Conservation (phyloP, 345 rosid genomes). For the Gynandropsis gynandra region DNA sequence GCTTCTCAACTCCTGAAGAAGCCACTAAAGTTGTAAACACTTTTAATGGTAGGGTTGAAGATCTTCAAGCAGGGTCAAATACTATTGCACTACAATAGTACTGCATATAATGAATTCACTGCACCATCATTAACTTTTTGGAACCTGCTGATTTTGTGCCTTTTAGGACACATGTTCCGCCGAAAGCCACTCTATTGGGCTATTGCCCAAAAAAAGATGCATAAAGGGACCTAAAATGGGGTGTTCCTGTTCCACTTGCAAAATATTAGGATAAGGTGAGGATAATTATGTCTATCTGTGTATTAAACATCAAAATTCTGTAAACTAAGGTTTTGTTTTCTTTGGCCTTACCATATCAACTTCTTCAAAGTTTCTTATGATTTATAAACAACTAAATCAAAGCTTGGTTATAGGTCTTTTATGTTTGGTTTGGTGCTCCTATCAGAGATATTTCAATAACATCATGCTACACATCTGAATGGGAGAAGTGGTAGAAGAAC, state of each 20-base stretch:
- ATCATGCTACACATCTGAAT: slow-evolving; percentile 77
- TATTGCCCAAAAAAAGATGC: slow-evolving; percentile 69
- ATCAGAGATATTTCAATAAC: slow-evolving; percentile 94
- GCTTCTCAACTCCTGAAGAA: slow-evolving; percentile 63
- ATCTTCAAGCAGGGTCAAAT: neutral
- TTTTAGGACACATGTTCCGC: slow-evolving; percentile 50
- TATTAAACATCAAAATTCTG: too few relatives aligned
- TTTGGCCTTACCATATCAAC: too few relatives aligned
- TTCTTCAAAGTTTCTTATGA: neutral
- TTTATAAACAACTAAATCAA: slow-evolving; percentile 11
- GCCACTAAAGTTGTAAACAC: slow-evolving; percentile 48
- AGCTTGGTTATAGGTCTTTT: slow-evolving; percentile 63
- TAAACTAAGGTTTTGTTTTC: too few relatives aligned
- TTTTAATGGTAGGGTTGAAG: slow-evolving; percentile 39
- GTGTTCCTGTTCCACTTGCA: slow-evolving; percentile 95
- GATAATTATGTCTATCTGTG: neutral
- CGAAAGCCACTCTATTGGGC: slow-evolving; percentile 67
- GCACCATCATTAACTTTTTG: neutral
- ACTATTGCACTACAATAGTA: neutral
- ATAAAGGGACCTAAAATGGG: slow-evolving; percentile 99
- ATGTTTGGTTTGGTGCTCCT: slow-evolving; percentile 99
- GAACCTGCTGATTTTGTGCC: neutral
- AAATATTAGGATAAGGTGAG: slow-evolving; percentile 69
- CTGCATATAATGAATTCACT: neutral
- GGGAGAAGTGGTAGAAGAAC: slow-evolving; percentile 99